phyloP scores from a whole-genome alignment of 1,284 basidiomycete species.

The Inonotus obliquus region DNA sequence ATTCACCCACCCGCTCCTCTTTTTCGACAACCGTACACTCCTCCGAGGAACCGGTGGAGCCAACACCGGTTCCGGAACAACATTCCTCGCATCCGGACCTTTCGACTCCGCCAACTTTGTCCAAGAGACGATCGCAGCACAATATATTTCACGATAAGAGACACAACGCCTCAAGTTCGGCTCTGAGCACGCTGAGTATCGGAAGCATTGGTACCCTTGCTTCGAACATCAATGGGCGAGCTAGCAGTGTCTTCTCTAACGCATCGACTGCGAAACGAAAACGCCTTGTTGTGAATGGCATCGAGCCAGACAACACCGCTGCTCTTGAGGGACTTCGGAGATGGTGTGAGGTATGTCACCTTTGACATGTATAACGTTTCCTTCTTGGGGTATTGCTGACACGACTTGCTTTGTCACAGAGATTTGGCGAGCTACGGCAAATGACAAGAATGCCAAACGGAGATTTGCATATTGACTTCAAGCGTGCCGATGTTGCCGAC shows the following conservation, averaged over 20 bases:
- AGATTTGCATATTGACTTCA: conserved; percentile 68
- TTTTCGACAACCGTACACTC: conserved; percentile 9
- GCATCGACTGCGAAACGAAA: conserved; percentile 9
- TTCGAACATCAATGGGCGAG: conserved; percentile 8
- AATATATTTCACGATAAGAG: conserved; percentile 13
- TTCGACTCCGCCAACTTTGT: neutral
- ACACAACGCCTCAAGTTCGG: conserved; percentile 15
- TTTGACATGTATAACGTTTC: neutral
- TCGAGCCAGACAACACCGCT: conserved; percentile 30
- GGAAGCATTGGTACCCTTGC: conserved; percentile 16
- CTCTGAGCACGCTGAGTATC: conserved; percentile 17
- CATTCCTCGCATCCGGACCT: neutral
- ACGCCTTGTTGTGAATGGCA: conserved; percentile 37
- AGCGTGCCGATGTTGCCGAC: conserved; percentile 68
- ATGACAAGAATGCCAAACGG: conserved; percentile 68
- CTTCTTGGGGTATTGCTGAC: neutral
- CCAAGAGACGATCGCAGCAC: conserved; percentile 6
- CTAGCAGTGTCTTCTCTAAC: conserved; percentile 7
- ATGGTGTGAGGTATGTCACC: conserved; percentile 63
- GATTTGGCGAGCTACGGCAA: conserved; percentile 66
- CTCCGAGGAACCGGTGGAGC: neutral
- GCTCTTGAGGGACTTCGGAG: conserved; percentile 38
- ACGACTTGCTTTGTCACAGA: conserved; percentile 33
- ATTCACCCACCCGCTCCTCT: conserved; percentile 9
- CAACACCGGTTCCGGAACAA: neutral